phyloP scores from a whole-genome alignment of 805 yeast genomes.

The Pichia paraexigua region DNA sequence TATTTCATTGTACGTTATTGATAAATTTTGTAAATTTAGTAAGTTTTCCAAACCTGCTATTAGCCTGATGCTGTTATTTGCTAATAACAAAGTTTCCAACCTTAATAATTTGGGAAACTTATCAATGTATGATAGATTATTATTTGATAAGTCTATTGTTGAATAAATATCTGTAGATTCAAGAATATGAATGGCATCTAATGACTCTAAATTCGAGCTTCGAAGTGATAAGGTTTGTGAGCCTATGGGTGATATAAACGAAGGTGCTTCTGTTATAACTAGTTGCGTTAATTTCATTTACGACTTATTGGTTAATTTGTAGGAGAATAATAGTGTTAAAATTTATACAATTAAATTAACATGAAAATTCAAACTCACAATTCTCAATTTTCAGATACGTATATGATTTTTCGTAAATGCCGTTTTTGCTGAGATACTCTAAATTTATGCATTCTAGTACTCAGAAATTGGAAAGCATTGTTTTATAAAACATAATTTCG shows the following conservation, averaged over 20 bases:
- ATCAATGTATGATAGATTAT: constrained; percentile 51
- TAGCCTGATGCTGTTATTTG: constrained; percentile 49
- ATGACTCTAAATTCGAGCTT: constrained; percentile 31
- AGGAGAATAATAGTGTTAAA: neutral
- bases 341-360: neutral
- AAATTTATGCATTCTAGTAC: too few species aligned
- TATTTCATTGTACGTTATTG: constrained; percentile 46
- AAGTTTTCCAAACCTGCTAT: constrained; percentile 29
- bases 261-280: constrained; percentile 40
- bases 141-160: constrained; percentile 68
- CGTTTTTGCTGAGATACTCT: too few species aligned
- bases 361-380: neutral
- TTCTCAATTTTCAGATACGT: neutral
- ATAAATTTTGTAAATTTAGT: constrained; percentile 42
- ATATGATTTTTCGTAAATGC: too few species aligned
- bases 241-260: constrained; percentile 39
- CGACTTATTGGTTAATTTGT: too few species aligned
- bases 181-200: constrained; percentile 35
- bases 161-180: constrained; percentile 34
- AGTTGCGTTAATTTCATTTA: constrained; percentile 52
- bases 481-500: too few species aligned
- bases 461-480: too few species aligned
- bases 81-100: constrained; percentile 47
- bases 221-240: constrained; percentile 37
- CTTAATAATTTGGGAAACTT: constrained; percentile 38